Base-by-base conservation (phyloP, 371 early-diverging fungal species). In the Lichtheimia corymbifera region DNA sequence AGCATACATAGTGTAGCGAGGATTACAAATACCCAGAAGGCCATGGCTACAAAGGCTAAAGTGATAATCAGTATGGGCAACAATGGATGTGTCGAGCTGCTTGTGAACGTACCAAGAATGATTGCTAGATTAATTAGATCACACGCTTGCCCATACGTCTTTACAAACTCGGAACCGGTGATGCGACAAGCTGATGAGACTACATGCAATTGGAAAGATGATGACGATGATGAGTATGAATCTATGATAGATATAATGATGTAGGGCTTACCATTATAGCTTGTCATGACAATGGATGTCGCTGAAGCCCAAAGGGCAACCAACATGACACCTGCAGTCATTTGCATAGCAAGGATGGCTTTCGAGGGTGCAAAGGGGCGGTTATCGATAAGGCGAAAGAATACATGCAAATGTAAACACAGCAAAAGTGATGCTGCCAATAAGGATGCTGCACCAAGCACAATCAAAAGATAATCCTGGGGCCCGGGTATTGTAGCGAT, bases 241-340 rank as follows among this genome's bases (percentile, higher is more conserved):
- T 0, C 11, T 11, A 35, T 35, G 35, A 35, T 28, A 11, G 9
- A 35, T 35, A 35, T 11, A 11, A 22, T 14, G 30, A 9, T 35
- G 35, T 5, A 11, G 9, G 11, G 18, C 53, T 56, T 64, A 75
- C 70, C 62, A 24, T 67, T 28, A 49, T 57, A 67, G 7, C 63
- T 65, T 2, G 61, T 61, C 53, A 53, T 35, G 30, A 67, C 53
- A 4, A 71, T 49, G 2, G 55, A 54, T 18, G 68, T 56, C 4
- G 68, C 64, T 9, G 69, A 41, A 5, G 67, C 58, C 75, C 75
- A 71, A 3, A 74, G 53, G 18, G 62, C 57, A 28, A 71, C 53
- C 28, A 71, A 49, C 44, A 68, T 17, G 22, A 74, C 49, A 2
- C 70, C 59, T 1, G 63, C 49, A 1, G 51, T 45, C 20, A 72